Conservation (phyloP, 2,329 filamentous ascomycete species). For the Pyricularia pennisetigena region DNA sequence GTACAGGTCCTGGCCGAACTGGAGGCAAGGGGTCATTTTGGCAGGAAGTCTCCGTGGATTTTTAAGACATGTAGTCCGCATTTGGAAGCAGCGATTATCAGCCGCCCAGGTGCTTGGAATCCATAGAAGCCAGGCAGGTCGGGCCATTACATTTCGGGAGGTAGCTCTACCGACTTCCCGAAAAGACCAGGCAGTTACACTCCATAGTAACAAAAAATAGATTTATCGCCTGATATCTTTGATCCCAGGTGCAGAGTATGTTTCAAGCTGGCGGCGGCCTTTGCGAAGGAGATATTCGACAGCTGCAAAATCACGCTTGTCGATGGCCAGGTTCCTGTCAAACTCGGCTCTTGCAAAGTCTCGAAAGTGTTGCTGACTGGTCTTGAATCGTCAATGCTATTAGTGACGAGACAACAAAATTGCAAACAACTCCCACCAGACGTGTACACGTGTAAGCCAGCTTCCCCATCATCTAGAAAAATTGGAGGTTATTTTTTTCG, state of each 20-base stretch:
- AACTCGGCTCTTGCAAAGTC: slow-evolving; percentile 68
- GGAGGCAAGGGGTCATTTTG: not conserved
- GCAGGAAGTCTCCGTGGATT: not conserved
- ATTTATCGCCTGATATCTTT: slow-evolving; percentile 52
- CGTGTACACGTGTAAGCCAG: not conserved
- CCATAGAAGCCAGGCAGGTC: not conserved
- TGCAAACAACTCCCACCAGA: not conserved
- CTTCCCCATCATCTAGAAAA: not conserved
- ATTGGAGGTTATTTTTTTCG: not conserved
- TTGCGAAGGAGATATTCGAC: slow-evolving; percentile 81
- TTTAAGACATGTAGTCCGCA: not conserved
- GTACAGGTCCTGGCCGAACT: not conserved
- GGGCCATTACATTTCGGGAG: not conserved
- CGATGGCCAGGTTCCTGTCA: slow-evolving; percentile 53
- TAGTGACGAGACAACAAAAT: not conserved
- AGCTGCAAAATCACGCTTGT: slow-evolving; percentile 77
- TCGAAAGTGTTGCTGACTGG: slow-evolving; percentile 50
- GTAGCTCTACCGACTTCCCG: not conserved
- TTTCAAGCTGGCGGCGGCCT: slow-evolving; percentile 71
- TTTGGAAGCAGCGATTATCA: not conserved
- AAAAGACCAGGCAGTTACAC: not conserved
- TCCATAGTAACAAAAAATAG: not conserved
- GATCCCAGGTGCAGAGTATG: slow-evolving; percentile 70
- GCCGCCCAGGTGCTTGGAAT: not conserved
- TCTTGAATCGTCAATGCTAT: slow-evolving; percentile 25